Evolutionary conservation across 176 grass and related monocot genomes (phyloP).

Genomic region (Tillandsia leiboldiana): DNA sequence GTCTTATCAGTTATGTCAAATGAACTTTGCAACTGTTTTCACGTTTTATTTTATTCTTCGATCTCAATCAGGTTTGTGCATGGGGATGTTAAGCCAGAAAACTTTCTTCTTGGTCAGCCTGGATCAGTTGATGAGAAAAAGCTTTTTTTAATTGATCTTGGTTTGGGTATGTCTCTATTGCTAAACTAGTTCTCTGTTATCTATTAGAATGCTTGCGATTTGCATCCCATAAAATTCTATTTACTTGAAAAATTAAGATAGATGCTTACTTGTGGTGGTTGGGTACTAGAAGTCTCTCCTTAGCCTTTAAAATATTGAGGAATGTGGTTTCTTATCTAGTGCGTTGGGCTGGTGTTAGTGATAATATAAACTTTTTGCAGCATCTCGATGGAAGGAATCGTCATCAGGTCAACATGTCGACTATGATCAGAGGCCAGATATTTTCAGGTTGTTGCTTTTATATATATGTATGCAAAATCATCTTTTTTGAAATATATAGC

Average conservation of each 20-base stretch:
- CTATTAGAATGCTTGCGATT: not conserved
- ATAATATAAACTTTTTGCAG: constrained; percentile 43
- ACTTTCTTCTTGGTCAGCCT: constrained; percentile 88
- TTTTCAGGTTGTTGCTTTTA: constrained; percentile 36
- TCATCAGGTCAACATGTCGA: constrained; percentile 54
- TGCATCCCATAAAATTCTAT: not conserved
- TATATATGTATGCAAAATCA: not conserved
- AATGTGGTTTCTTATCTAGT: constrained; percentile 4
- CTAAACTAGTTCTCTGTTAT: not conserved
- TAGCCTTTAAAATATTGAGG: not conserved
- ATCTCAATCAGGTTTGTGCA: constrained; percentile 54
- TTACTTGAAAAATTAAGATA: not conserved
- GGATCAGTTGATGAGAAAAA: constrained; percentile 74
- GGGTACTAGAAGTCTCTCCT: not conserved
- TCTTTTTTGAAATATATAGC: not conserved
- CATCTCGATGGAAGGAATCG: constrained; percentile 62
- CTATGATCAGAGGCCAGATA: constrained; percentile 85
- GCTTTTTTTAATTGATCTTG: constrained; percentile 88
- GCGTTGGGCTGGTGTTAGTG: constrained; percentile 6
- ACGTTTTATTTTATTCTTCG: constrained; percentile 10
- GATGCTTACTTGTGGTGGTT: not conserved
- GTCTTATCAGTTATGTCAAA: constrained; percentile 12
- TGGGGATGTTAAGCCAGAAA: constrained; percentile 91
- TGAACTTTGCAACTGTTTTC: not conserved
- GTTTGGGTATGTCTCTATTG: constrained; percentile 50